Base-by-base conservation (phyloP, 352 stramenopile genomes). In the Pythium periplocum region DNA sequence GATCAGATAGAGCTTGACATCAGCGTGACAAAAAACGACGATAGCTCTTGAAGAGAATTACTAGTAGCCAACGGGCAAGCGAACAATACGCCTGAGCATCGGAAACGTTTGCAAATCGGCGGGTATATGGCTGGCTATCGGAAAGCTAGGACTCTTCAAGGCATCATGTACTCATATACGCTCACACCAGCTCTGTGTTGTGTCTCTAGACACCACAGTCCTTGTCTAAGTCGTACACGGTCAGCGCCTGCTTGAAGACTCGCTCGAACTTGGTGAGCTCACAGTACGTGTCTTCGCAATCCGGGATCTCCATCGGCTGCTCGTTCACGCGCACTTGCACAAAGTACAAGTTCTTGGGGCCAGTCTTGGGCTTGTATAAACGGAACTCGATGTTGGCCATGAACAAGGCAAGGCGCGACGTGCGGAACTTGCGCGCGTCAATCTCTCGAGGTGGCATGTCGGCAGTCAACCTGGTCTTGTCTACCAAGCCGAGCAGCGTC, bases 311-410 rank as follows among this genome's bases (percentile, higher is more conserved):
- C 37, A 52, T 59, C 34, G 53, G 40, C 48, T 64, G 61, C 48
- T 68, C 61, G 52, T 68, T 68, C 8, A 68, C 37, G 6, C 51
- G 55, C 51, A 68, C 61, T 48, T 68, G 61, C 51, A 64, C 61
- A 49, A 53, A 67, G 53, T 57, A 59, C 36, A 44, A 32, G 4
- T 38, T 17, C n/a, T n/a, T n/a, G n/a, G n/a, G n/a, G n/a, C n/a
- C n/a, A 5, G 41, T 52, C 7, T 32, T 42, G 8, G 58, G 45
- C 3, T 40, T 17, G 61, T 68, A 68, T 43, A 68, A 34, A 12
- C 61, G 55, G 31, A 68, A 64, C 43, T 68, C 51, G 32, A 68
- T 9, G 32, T 68, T 64, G 26, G 61, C 52, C 45, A 59, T 49
- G 40, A 64, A 64, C 11, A 43, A 35, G 34, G 47, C 49, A 6